Evolutionary conservation across 2,329 filamentous ascomycete species (phyloP).

Genomic region (Phoma sp.): DNA sequence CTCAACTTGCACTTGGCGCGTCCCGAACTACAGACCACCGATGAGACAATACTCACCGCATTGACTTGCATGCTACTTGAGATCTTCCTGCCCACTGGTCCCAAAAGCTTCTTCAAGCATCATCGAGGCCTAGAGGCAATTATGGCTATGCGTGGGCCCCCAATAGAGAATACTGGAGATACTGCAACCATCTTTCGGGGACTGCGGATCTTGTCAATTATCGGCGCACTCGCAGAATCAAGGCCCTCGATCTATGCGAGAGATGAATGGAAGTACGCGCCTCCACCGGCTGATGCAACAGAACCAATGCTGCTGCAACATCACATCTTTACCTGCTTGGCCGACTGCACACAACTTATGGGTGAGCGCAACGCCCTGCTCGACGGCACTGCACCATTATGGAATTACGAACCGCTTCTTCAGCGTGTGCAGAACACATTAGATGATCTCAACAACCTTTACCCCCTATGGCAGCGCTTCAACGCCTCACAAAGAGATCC

Average conservation of each 20-base stretch:
- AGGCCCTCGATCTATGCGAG: slow-evolving; percentile 28
- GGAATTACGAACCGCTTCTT: slow-evolving; percentile 14
- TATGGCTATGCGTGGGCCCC: slow-evolving; percentile 32
- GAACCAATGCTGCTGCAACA: slow-evolving; percentile 27
- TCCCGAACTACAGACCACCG: slow-evolving; percentile 26
- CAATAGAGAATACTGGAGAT: slow-evolving; percentile 11
- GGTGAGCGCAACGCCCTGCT: slow-evolving; percentile 18
- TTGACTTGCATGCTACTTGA: slow-evolving; percentile 39
- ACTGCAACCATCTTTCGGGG: slow-evolving; percentile 29
- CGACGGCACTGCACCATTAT: neutral
- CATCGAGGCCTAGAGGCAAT: slow-evolving; percentile 39
- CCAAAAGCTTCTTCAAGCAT: slow-evolving; percentile 38
- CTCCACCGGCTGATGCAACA: slow-evolving; percentile 11
- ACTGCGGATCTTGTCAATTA: slow-evolving; percentile 33
- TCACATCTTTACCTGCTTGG: slow-evolving; percentile 30
- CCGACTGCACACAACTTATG: slow-evolving; percentile 33
- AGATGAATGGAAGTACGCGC: slow-evolving; percentile 36
- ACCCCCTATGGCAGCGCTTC: slow-evolving; percentile 19
- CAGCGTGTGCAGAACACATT: slow-evolving; percentile 11
- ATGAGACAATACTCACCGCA: slow-evolving; percentile 36
- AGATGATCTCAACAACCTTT: slow-evolving; percentile 16
- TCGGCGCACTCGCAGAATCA: slow-evolving; percentile 29
- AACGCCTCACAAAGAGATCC: slow-evolving; percentile 23
- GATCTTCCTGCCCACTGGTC: slow-evolving; percentile 37
- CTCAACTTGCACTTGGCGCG: slow-evolving; percentile 30